Evolutionary conservation across 163 green algal species (phyloP).

Genomic region (Smithsoniella earleae): DNA sequence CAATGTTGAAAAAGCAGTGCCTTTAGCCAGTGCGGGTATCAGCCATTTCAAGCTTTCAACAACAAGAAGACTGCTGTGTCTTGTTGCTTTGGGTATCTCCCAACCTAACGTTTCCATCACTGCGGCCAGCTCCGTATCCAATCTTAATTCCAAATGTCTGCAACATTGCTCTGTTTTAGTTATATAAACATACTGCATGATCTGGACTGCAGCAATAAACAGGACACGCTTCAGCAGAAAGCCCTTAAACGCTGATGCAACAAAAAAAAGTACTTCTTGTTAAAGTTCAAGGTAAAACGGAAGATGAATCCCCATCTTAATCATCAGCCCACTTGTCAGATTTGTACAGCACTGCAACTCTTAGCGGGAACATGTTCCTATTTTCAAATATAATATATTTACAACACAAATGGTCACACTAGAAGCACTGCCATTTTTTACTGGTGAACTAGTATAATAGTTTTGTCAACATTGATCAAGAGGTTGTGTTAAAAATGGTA

Average conservation of each 20-base stretch:
- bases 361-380: no score
- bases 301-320: neutral
- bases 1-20: no score
- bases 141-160: conserved; percentile 98
- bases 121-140: conserved; percentile 72
- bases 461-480: no score
- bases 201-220: conserved; percentile 31
- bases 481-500: no score
- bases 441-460: no score
- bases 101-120: conserved; percentile 53
- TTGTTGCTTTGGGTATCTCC: conserved; percentile 49
- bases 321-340: no score
- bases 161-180: neutral
- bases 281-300: neutral
- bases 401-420: no score
- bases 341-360: no score
- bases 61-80: conserved; percentile 40
- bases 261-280: conserved; percentile 18
- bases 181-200: conserved; percentile 7
- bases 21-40: no score
- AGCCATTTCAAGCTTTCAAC: no score
- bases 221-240: neutral
- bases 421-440: no score
- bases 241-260: neutral
- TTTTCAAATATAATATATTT: no score